A percentile compares a stretch with the other conserved stretches of the same genome.
Evolutionary conservation across 257 asterid genomes (phyloP).

Genomic region (Penstemon barbatus): DNA sequence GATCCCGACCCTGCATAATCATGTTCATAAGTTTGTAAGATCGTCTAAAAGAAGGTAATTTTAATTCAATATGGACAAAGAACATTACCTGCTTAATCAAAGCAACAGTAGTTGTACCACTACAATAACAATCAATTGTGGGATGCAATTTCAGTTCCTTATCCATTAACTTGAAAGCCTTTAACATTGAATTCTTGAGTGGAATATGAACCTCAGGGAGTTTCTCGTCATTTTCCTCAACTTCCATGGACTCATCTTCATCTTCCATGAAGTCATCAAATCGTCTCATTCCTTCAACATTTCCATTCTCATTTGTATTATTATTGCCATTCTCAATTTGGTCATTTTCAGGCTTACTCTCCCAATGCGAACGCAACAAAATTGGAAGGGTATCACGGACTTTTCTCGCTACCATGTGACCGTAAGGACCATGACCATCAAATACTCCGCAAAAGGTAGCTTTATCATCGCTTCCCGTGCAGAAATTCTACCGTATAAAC

Average conservation of each 20-base stretch:
- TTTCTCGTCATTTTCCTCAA: constrained; percentile 55
- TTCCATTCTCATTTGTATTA: constrained; percentile 40
- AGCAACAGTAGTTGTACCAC: constrained; percentile 89
- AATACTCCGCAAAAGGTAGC: constrained; percentile 89
- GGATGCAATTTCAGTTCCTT: constrained; percentile 88
- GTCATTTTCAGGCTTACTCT: constrained; percentile 42
- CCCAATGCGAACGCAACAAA: constrained; percentile 69
- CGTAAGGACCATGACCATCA: constrained; percentile 97
- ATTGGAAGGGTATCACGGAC: constrained; percentile 85
- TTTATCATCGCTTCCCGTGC: constrained; percentile 46
- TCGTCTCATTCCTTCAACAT: constrained; percentile 49
- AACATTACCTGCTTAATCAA: constrained; percentile 67
- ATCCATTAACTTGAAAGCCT: constrained; percentile 89
- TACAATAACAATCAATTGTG: constrained; percentile 82
- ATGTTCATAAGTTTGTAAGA: constrained; percentile 1
- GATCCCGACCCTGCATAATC: constrained; percentile 74
- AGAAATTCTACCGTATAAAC: constrained; percentile 71
- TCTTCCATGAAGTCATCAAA: constrained; percentile 69
- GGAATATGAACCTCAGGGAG: constrained; percentile 76
- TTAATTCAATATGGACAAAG: background rate
- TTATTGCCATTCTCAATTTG: constrained; percentile 21
- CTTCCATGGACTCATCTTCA: constrained; percentile 67
- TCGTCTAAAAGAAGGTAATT: background rate
- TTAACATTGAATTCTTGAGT: constrained; percentile 68
- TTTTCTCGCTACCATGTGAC: constrained; percentile 94